phyloP scores from a whole-genome alignment of 75 land plant genomes.

The Selaginella moellendorffii region DNA sequence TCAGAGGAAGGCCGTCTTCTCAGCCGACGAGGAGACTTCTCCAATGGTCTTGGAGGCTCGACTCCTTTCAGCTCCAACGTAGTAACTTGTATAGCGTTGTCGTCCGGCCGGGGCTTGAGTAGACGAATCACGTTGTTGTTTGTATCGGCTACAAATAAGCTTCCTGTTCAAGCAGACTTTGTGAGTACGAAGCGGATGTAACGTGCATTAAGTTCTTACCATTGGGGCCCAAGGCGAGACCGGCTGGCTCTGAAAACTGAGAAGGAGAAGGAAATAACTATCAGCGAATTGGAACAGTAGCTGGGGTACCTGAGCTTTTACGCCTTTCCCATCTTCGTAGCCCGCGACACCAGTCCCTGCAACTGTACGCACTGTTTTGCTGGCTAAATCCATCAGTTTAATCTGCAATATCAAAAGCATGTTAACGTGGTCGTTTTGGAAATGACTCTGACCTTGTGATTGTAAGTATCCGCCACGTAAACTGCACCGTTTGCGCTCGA shows the following conservation, averaged over 20 bases:
- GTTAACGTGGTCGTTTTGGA: background rate
- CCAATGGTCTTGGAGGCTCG: constrained; percentile 39
- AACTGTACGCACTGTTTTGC: constrained; percentile 43
- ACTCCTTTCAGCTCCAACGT: constrained; percentile 90
- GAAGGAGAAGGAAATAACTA: constrained; percentile 10
- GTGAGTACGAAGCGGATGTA: background rate
- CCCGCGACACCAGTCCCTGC: constrained; percentile 93
- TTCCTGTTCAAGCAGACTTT: constrained; percentile 30
- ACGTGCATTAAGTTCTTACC: constrained; percentile 23
- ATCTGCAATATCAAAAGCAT: constrained; percentile 32
- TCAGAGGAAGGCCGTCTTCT: constrained; percentile 47
- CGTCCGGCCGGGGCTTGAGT: constrained; percentile 32
- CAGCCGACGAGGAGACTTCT: constrained; percentile 45
- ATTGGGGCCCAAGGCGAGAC: constrained; percentile 44
- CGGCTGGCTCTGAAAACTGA: constrained; percentile 91
- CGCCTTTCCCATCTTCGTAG: constrained; percentile 64
- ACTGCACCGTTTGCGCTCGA: constrained; percentile 53
- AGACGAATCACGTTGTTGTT: constrained; percentile 77
- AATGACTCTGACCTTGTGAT: constrained; percentile 68
- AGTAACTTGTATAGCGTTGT: constrained; percentile 21
- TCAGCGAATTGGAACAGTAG: background rate
- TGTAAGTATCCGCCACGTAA: constrained; percentile 86
- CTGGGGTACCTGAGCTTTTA: constrained; percentile 44
- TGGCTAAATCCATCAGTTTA: constrained; percentile 53
- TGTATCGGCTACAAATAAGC: constrained; percentile 75